Percentiles rank a stretch among this genome's conserved stretches.
Conservation (phyloP, 192 early-diverging fungal species). For the Coemansia sp. region DNA sequence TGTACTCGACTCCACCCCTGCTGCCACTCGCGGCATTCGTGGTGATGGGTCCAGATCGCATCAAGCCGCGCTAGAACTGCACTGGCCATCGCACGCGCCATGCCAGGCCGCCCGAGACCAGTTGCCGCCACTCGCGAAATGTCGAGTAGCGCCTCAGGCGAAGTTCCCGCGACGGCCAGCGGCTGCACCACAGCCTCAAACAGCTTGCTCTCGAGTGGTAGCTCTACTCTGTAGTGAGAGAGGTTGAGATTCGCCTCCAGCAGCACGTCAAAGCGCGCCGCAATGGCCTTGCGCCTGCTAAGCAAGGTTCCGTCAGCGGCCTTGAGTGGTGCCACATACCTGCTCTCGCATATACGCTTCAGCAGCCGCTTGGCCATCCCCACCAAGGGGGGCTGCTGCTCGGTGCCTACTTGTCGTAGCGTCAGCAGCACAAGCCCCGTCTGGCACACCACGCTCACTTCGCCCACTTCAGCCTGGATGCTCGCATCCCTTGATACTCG, state of each 20-base stretch:
- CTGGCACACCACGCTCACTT: constrained; percentile 16
- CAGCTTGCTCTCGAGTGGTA: constrained; percentile 12
- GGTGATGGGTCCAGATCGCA: constrained; percentile 39
- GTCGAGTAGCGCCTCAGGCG: constrained; percentile 29
- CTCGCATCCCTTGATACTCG: background rate
- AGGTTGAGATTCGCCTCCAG: constrained; percentile 3
- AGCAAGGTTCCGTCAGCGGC: background rate
- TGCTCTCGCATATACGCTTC: constrained; percentile 10
- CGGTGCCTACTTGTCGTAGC: constrained; percentile 21
- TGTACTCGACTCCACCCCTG: constrained; percentile 38
- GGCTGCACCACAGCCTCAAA: constrained; percentile 31
- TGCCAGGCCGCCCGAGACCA: constrained; percentile 14
- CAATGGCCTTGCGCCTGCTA: constrained; percentile 29
- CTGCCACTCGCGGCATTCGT: constrained; percentile 37
- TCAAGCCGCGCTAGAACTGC: constrained; percentile 30
- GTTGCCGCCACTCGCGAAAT: constrained; percentile 21
- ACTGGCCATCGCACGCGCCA: constrained; percentile 21
- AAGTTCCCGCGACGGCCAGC: constrained; percentile 37
- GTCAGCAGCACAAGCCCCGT: constrained; percentile 28
- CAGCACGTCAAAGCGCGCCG: constrained; percentile 26
- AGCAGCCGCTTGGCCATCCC: constrained; percentile 14
- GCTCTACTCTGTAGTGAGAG: background rate
- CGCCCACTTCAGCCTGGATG: background rate
- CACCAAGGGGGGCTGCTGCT: constrained; percentile 5
- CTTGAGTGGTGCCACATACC: background rate